Base-by-base conservation (phyloP, 2,329 filamentous ascomycete species). In the Achaetomium macrosporum region DNA sequence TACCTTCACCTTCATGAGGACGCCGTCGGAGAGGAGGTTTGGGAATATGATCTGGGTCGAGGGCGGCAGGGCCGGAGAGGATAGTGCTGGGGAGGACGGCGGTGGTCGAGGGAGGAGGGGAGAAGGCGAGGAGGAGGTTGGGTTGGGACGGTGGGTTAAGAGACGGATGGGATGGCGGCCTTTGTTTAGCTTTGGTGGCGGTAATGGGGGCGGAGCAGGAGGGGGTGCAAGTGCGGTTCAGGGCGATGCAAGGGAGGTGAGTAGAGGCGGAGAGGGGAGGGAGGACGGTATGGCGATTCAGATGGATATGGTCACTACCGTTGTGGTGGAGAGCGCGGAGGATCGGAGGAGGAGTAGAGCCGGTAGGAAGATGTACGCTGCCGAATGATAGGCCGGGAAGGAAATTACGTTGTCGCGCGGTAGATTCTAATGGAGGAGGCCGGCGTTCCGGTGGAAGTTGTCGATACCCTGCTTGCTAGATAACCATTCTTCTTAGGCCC, bases 1-100 rank as follows among this genome's bases (percentile, higher is more conserved):
- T n/a, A 72, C 69, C 0, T 72, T 72, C 29, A 59, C 64, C 7
- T 66, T 67, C 51, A 62, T 68, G 61, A 50, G 64, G 30, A 68
- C 65, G 39, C 65, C 64, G 35, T 58, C 45, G 19, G 61, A 55
- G 29, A 51, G 65, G 33, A 54, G 53, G 16, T 66, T 58, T 44
- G 66, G 66, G 25, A 66, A 68, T 44, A 63, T 67, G 39, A 54
- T 66, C 7, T 68, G 64, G 64, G 63, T 66, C 9, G 61, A 66
- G 20, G 65, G 65, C 12, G 60, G 51, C 15, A 40, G 17, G 37
- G 40, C 12, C 13, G 44, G 42, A 3, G 41, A 29, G 16, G 29
- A 20, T 15, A 25, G 3, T 19, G 42, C 36, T 17, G 42, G 13
- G 17, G 29, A 12, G 31, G 16, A n/a, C 8, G 10, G 17, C 44